Conservation (phyloP, 2,329 filamentous ascomycete species). For the Chaetomium strumarium region DNA sequence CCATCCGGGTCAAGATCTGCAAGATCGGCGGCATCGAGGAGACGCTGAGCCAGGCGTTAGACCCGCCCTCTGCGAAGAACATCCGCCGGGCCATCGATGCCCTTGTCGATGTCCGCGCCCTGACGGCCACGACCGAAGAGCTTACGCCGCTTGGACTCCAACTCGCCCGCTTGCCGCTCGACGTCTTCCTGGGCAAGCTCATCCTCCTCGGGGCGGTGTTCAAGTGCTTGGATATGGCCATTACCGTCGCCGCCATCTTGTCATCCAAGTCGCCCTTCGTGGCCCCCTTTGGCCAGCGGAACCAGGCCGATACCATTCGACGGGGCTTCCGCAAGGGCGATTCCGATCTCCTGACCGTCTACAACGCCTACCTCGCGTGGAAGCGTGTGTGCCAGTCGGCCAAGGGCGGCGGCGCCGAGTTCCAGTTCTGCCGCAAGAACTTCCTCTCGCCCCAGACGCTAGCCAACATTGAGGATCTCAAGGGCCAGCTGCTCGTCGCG, state of each 20-base stretch:
- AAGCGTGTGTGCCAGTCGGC: conserved; percentile 70
- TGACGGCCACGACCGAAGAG: conserved; percentile 70
- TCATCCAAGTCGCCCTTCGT: conserved; percentile 94
- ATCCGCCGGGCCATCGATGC: conserved; percentile 90
- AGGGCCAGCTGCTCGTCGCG: conserved; percentile 80
- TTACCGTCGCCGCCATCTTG: conserved; percentile 87
- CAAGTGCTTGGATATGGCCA: conserved; percentile 81
- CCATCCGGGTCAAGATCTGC: conserved; percentile 95
- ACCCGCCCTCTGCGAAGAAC: conserved; percentile 86
- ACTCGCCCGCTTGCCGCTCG: conserved; percentile 80
- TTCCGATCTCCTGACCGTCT: conserved; percentile 86
- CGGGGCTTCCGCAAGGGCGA: conserved; percentile 77
- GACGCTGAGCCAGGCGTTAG: conserved; percentile 79
- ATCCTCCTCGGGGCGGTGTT: conserved; percentile 83
- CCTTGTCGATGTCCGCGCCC: conserved; percentile 83
- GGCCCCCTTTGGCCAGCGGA: conserved; percentile 74
- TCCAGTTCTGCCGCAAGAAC: conserved; percentile 90
- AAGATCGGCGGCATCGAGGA: conserved; percentile 90
- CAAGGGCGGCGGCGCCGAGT: conserved; percentile 59
- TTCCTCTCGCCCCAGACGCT: conserved; percentile 86
- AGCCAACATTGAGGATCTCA: conserved; percentile 89
- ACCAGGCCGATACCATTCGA: conserved; percentile 74
- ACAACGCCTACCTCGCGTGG: conserved; percentile 91
- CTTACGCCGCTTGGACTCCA: conserved; percentile 82
- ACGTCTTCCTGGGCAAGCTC: conserved; percentile 92